phyloP scores from a whole-genome alignment of 2,329 filamentous ascomycete species.

The Coniochaeta sp. region DNA sequence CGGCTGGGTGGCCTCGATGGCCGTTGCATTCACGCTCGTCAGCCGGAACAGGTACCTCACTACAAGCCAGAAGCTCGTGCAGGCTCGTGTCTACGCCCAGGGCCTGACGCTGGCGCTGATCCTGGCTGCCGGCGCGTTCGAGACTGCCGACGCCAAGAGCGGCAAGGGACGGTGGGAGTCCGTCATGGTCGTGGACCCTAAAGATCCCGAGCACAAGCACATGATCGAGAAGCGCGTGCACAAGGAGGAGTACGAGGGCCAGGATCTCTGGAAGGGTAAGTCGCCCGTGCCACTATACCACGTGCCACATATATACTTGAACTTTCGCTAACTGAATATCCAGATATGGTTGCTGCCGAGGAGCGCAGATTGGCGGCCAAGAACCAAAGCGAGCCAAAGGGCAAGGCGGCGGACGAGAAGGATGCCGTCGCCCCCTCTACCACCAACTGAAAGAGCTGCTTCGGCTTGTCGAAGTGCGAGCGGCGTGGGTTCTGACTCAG shows the following conservation, averaged over 20 bases:
- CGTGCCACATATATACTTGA: background rate
- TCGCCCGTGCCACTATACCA: constrained; percentile 7
- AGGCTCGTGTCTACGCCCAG: constrained; percentile 91
- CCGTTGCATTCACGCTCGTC: constrained; percentile 64
- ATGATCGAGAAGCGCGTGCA: constrained; percentile 82
- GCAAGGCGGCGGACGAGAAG: constrained; percentile 11
- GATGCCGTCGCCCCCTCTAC: background rate
- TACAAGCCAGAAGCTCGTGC: constrained; percentile 79
- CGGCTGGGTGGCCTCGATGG: constrained; percentile 78
- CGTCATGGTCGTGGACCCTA: constrained; percentile 69
- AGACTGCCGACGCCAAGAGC: constrained; percentile 67
- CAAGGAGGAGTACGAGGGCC: constrained; percentile 78
- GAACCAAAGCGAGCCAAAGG: constrained; percentile 20
- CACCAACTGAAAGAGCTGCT: background rate
- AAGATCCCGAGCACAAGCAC: constrained; percentile 76
- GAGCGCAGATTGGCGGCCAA: constrained; percentile 48
- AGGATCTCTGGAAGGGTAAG: constrained; percentile 88
- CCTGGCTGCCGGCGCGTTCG: constrained; percentile 73
- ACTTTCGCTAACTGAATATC: constrained; percentile 8
- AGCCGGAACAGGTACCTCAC: constrained; percentile 69
- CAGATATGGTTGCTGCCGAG: constrained; percentile 78
- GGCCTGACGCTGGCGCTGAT: constrained; percentile 79
- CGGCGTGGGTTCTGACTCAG: background rate
- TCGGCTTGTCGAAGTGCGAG: background rate
- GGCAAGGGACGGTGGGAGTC: constrained; percentile 79